phyloP scores from a whole-genome alignment of 768 basidiomycete genomes.

The Xanthoconium stramineum region DNA sequence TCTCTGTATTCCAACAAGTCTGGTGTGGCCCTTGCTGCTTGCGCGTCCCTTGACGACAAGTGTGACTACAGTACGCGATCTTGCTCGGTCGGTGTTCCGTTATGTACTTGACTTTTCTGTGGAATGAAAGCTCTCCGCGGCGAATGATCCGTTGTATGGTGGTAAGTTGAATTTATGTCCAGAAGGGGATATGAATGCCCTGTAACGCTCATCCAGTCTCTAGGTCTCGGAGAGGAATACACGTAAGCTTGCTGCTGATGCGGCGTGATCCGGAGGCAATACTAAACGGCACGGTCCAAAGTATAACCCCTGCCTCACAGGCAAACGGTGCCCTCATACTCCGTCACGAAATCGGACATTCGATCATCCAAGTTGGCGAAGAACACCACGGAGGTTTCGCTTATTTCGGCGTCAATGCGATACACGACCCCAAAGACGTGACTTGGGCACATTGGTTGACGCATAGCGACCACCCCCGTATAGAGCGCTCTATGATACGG shows the following conservation, averaged over 20 bases:
- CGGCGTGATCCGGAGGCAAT: neutral
- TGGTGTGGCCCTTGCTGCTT: constrained; percentile 66
- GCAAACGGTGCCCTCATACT: constrained; percentile 73
- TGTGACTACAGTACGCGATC: constrained; percentile 80
- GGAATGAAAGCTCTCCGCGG: constrained; percentile 33
- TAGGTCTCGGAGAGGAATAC: constrained; percentile 75
- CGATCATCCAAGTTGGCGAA: constrained; percentile 74
- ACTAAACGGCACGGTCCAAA: constrained; percentile 23
- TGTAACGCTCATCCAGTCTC: neutral
- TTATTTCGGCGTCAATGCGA: constrained; percentile 70
- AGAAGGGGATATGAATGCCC: neutral
- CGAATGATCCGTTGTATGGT: constrained; percentile 77
- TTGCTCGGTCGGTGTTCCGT: constrained; percentile 50
- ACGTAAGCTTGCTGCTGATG: constrained; percentile 49
- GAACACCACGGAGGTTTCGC: constrained; percentile 79
- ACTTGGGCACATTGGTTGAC: constrained; percentile 77
- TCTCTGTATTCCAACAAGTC: constrained; percentile 68
- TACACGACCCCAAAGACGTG: constrained; percentile 40
- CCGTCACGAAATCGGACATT: constrained; percentile 79
- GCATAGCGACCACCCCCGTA: constrained; percentile 33
- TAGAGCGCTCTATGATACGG: constrained; percentile 72
- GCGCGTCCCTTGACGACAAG: constrained; percentile 54
- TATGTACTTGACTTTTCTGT: neutral
- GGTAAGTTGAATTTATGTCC: constrained; percentile 39
- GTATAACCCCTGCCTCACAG: constrained; percentile 71